A percentile compares a stretch with the other conserved stretches of the same genome.
Evolutionary conservation across 176 grass and related monocot species (phyloP).

Genomic region (Rhynchospora tenuis): DNA sequence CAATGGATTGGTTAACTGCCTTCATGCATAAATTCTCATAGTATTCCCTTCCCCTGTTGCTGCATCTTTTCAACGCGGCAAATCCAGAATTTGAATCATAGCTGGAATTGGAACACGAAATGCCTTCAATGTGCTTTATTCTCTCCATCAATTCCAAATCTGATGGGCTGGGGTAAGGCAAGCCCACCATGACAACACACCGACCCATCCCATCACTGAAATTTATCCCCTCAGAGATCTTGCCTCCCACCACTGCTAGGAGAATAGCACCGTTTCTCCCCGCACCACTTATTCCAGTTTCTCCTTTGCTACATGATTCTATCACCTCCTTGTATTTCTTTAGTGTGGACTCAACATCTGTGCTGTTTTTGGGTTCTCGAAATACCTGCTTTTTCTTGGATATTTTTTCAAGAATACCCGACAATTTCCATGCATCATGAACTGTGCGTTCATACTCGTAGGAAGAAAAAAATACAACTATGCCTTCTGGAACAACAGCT

Average conservation of each 20-base stretch:
- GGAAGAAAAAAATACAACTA: constrained; percentile 79
- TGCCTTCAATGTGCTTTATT: constrained; percentile 76
- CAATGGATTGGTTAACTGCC: constrained; percentile 96
- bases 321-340: constrained; percentile 76
- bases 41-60: constrained; percentile 68
- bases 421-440: constrained; percentile 68
- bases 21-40: constrained; percentile 99
- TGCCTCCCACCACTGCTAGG: constrained; percentile 84
- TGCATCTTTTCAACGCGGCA: constrained; percentile 58
- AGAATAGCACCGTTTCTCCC: constrained; percentile 69
- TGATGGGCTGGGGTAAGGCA: constrained; percentile 87
- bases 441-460: constrained; percentile 77
- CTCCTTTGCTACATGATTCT: constrained; percentile 23
- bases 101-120: constrained; percentile 40
- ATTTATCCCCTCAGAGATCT: constrained; percentile 98
- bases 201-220: constrained; percentile 89
- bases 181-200: constrained; percentile 91
- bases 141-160: constrained; percentile 85
- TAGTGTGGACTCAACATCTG: constrained; percentile 57
- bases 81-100: constrained; percentile 53
- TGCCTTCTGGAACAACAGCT: constrained; percentile 70
- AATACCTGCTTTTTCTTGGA: constrained; percentile 74
- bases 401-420: constrained; percentile 71
- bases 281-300: constrained; percentile 13
- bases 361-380: constrained; percentile 80